These are phyloP conservation scores for Stipa capillata DNA, from an alignment of 176 grass and related monocot genomes.

Conservation along the genomic window DNA sequence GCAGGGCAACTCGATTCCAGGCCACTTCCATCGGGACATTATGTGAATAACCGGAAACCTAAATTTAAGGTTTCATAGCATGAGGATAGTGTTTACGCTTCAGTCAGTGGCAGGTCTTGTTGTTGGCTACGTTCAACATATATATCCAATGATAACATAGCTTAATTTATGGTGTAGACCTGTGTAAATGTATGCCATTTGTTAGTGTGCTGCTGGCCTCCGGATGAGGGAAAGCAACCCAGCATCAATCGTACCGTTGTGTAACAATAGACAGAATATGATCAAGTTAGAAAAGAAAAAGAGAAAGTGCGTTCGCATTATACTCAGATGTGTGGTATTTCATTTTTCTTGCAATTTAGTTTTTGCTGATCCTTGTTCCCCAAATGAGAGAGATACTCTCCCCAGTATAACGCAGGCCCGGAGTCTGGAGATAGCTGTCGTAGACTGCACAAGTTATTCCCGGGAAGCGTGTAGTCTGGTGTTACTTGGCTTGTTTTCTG, in stretches of 20 bases:
- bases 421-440: background rate
- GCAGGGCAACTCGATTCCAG: slow-evolving; percentile 48
- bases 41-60: slow-evolving; percentile 33
- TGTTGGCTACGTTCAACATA: no score
- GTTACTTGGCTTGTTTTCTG: background rate
- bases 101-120: background rate
- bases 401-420: no score
- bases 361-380: no score
- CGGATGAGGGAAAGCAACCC: background rate
- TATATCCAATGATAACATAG: slow-evolving; percentile 12
- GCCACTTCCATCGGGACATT: slow-evolving; percentile 51
- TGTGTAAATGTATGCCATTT: slow-evolving; percentile 9
- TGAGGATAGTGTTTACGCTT: background rate
- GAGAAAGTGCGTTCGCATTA: background rate
- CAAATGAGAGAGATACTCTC: no score
- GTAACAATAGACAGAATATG: background rate
- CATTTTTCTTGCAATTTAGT: no score
- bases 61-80: background rate
- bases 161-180: slow-evolving; percentile 12
- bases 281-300: background rate
- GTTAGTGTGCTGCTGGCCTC: background rate
- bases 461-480: background rate
- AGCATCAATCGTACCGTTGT: background rate
- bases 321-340: no score
- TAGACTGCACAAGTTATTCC: background rate